A percentile compares a stretch with the other conserved stretches of the same genome.
These are phyloP conservation scores for Trichoderma reesei DNA, from an alignment of 495 filamentous ascomycete species.

Conservation along the genomic window DNA sequence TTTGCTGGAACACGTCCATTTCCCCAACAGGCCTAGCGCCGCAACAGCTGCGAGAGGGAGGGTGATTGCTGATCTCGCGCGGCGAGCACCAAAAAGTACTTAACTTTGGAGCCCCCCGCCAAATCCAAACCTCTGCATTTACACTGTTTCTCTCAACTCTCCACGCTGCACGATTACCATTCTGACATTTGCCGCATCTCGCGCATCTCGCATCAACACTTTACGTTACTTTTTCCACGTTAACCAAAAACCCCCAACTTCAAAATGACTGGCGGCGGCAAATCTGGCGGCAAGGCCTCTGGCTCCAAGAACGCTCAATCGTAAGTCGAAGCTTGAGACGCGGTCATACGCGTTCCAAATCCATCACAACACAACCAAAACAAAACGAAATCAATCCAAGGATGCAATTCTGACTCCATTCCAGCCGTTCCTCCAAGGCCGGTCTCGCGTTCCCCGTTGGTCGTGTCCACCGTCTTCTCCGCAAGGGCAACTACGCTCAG, in stretches of 20 bases:
- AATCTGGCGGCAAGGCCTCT: slow-evolving; percentile 97
- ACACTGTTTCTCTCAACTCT: slow-evolving; percentile 9
- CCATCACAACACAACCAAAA: slow-evolving; percentile 9
- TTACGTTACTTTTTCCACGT: slow-evolving; percentile 18
- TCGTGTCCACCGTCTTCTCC: slow-evolving; percentile 98
- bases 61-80: slow-evolving; percentile 36
- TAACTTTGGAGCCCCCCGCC: slow-evolving; percentile 38
- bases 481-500: slow-evolving; percentile 99
- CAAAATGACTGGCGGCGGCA: slow-evolving; percentile 98
- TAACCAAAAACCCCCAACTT: slow-evolving; percentile 27
- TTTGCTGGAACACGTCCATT: slow-evolving; percentile 6
- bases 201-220: slow-evolving; percentile 15
- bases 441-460: slow-evolving; percentile 99
- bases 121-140: slow-evolving; percentile 25
- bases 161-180: slow-evolving; percentile 28
- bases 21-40: slow-evolving; percentile 9
- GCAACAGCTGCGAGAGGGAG: slow-evolving; percentile 15
- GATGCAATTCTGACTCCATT: slow-evolving; percentile 24
- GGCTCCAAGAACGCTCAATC: slow-evolving; percentile 96
- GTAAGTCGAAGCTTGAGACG: slow-evolving; percentile 48
- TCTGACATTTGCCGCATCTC: slow-evolving; percentile 19
- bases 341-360: slow-evolving; percentile 22
- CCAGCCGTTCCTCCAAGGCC: slow-evolving; percentile 95
- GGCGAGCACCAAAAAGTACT: slow-evolving; percentile 41
- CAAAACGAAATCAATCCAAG: slow-evolving; percentile 2